Evolutionary conservation across 805 yeast species (phyloP).

Genomic region (Priceomyces castillae): DNA sequence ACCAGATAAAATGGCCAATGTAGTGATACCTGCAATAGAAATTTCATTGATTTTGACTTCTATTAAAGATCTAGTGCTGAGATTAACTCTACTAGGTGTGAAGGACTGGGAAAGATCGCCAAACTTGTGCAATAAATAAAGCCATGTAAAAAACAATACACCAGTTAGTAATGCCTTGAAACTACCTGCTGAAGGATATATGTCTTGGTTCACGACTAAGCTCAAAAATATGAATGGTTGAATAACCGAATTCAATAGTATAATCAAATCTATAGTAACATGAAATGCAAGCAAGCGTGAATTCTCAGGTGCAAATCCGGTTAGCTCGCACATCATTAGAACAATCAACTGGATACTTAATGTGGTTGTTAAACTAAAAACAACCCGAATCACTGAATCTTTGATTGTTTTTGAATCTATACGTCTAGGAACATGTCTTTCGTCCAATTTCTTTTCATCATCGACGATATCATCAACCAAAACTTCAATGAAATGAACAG

Average conservation of each 20-base stretch:
- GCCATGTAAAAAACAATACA: conserved; percentile 29
- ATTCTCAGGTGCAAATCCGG: conserved; percentile 19
- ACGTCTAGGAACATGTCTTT: neutral
- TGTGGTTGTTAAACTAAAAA: conserved; percentile 30
- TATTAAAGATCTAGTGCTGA: conserved; percentile 25
- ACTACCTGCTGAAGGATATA: conserved; percentile 16
- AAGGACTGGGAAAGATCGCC: conserved; percentile 31
- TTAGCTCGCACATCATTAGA: conserved; percentile 37
- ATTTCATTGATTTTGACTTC: conserved; percentile 45
- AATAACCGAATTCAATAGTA: conserved; percentile 38
- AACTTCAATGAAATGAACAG: conserved; percentile 14
- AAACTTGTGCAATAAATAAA: conserved; percentile 28
- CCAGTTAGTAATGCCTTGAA: conserved; percentile 4
- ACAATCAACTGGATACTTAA: conserved; percentile 31
- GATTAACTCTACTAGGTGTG: conserved; percentile 16
- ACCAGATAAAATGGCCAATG: conserved; percentile 50
- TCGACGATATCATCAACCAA: conserved; percentile 14
- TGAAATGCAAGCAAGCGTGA: conserved; percentile 35
- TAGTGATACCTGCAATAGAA: conserved; percentile 48
- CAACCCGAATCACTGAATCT: conserved; percentile 18
- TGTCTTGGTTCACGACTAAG: conserved; percentile 26
- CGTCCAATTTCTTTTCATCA: conserved; percentile 8
- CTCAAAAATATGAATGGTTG: conserved; percentile 42
- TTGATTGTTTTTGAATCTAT: conserved; percentile 2
- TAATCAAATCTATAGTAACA: conserved; percentile 35